Evolutionary conservation across 2,329 filamentous ascomycete genomes (phyloP).

Genomic region (Pseudogymnoascus pannorum): DNA sequence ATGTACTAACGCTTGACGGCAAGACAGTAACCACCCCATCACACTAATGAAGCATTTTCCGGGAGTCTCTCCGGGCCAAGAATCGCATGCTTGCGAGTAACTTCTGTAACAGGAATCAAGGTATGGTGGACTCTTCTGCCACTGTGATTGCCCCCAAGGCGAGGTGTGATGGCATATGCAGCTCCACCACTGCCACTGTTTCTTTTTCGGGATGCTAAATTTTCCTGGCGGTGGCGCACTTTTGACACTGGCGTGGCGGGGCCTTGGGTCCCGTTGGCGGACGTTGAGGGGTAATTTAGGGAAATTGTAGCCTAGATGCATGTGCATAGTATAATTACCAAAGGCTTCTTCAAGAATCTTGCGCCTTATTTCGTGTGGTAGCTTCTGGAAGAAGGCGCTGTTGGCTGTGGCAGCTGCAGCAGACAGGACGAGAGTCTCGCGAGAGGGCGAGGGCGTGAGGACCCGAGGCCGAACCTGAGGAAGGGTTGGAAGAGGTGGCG

Average conservation of each 20-base stretch:
- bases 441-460: neutral
- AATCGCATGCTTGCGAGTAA: neutral
- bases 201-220: neutral
- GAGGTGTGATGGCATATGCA: neutral
- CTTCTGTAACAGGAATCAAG: neutral
- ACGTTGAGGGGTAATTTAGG: neutral
- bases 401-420: neutral
- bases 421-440: neutral
- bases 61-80: neutral
- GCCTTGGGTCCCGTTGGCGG: neutral
- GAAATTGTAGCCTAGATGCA: neutral
- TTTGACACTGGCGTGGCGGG: neutral
- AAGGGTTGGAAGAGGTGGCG: neutral
- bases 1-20: neutral
- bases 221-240: neutral
- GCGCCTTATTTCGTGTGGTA: neutral
- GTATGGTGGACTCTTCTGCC: rapidly evolving
- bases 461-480: neutral
- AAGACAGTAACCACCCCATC: neutral
- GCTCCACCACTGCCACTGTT: neutral
- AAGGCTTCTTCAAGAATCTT: neutral
- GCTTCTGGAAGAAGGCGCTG: neutral
- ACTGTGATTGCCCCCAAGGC: neutral
- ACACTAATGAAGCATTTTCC: neutral
- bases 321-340: neutral